Percentiles rank a stretch among this genome's conserved stretches.
phyloP scores from a whole-genome alignment of 768 basidiomycete genomes.

The Butyriboletus loyo region DNA sequence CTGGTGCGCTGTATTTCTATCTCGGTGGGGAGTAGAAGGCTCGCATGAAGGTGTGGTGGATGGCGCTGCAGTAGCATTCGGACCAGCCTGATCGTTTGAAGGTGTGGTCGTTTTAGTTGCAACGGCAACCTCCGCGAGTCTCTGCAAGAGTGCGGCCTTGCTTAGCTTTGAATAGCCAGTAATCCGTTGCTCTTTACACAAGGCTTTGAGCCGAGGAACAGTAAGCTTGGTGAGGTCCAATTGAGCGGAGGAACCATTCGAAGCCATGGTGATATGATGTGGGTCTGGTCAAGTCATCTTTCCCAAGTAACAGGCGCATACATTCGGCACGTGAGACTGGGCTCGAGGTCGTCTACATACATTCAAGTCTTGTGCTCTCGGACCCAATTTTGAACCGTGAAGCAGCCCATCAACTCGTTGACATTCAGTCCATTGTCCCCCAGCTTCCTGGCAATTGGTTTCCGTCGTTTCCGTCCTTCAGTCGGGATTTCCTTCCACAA shows the following conservation, averaged over 20 bases:
- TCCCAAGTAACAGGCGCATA: not conserved
- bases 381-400: conserved; percentile 15
- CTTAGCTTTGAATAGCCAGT: conserved; percentile 65
- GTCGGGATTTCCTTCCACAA: conserved; percentile 9
- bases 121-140: conserved; percentile 26
- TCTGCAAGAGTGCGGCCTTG: conserved; percentile 56
- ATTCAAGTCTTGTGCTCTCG: conserved; percentile 7
- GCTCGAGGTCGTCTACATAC: not conserved
- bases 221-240: conserved; percentile 40
- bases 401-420: conserved; percentile 16
- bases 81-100: not conserved
- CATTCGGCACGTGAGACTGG: not conserved
- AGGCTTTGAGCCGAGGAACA: conserved; percentile 58
- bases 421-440: conserved; percentile 12
- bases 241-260: not conserved
- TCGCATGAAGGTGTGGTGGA: not conserved
- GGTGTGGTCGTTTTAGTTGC: not conserved
- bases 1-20: not conserved
- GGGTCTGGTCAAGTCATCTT: not conserved
- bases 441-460: conserved; percentile 12
- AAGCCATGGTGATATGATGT: conserved; percentile 8
- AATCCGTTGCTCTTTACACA: conserved; percentile 64
- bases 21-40: not conserved
- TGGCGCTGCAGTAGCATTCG: not conserved
- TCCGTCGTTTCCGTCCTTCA: conserved; percentile 14